Evolutionary conservation across 495 filamentous ascomycete species (phyloP), one percentile per base, ranked within the genome.

Genomic region (Platismatia glauca): DNA sequence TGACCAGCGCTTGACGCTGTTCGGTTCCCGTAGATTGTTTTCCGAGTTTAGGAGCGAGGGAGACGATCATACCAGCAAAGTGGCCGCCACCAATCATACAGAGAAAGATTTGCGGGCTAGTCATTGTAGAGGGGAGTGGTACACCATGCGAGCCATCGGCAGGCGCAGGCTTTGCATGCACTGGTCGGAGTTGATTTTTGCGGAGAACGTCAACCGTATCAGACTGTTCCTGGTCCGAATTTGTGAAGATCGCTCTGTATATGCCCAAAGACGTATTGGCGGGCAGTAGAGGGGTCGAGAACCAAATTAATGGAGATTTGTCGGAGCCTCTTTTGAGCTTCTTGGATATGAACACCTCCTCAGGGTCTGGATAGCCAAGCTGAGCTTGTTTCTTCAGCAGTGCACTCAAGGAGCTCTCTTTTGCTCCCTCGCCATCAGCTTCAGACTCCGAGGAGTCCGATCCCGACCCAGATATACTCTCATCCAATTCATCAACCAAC

Each of bases 1-100:
- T 77, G 5, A 98, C 89, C 3, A 84, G 84, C 11, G 91, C 89
- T 69, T 94, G 87, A 62, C 88, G 83, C 58, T 92, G 89, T 65
- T 90, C 79, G 4, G 84, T 77, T 4, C 90, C 90, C 34, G 82
- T 77, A 55, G 83, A 76, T 62, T 84, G 83, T 65, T 90, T 91
- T 57, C 83, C 84, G 46, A 84, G 75, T 65, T 89, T 90, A 0
- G 95, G 92, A 0, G 89, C 86, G 5, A 97, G 79, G 4, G 91
- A 90, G 24, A 97, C 86, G 38, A 97, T 78, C 91, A 97, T 97
- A 27, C 89, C 95, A 0, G 94, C 94, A 71, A 98, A 97, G 68
- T 98, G 94, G 3, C 94, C 94, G 65, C 94, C 94, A 11, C 94
- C 94, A 60, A 97, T 95, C 94, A 98, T 98, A 72, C 91, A 97